These are phyloP conservation scores for Elongisporangium anandrum DNA, from an alignment of 352 stramenopile species.

Conservation along the genomic window DNA sequence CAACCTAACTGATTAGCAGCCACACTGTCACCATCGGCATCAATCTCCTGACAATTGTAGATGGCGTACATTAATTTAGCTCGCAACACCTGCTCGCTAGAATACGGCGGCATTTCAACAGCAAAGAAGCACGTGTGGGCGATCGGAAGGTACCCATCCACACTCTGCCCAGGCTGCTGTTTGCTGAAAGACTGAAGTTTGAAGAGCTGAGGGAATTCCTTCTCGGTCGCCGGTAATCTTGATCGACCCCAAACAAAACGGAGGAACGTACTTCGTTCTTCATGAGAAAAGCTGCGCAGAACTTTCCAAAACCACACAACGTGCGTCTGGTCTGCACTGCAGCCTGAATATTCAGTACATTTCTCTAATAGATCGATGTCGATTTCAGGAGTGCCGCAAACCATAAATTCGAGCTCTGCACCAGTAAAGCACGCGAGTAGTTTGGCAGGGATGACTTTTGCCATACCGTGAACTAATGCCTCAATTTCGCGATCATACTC, in stretches of 20 bases:
- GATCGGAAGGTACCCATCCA: conserved; percentile 91
- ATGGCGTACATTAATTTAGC: conserved; percentile 90
- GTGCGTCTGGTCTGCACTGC: conserved; percentile 59
- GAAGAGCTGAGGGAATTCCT: conserved; percentile 88
- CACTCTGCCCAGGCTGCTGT: conserved; percentile 20
- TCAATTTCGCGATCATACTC: conserved; percentile 64
- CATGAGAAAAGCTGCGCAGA: conserved; percentile 68
- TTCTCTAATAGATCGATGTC: conserved; percentile 75
- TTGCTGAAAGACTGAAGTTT: conserved; percentile 90
- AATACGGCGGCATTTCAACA: conserved; percentile 94
- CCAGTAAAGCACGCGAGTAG: conserved; percentile 80
- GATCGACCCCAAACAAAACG: conserved; percentile 92
- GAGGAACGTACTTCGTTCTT: conserved; percentile 83
- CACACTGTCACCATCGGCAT: conserved; percentile 82
- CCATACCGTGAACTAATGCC: conserved; percentile 52
- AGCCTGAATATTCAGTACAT: conserved; percentile 88
- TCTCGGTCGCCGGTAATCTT: conserved; percentile 70
- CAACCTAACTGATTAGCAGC: conserved; percentile 75
- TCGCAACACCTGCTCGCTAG: conserved; percentile 59
- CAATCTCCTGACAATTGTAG: conserved; percentile 93
- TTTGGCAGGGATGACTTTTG: conserved; percentile 69
- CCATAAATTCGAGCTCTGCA: conserved; percentile 75
- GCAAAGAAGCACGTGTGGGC: conserved; percentile 99
- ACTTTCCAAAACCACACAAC: conserved; percentile 88
- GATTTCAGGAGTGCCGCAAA: conserved; percentile 79